phyloP scores from a whole-genome alignment of 495 filamentous ascomycete species.

The Penicillium verhagenii region DNA sequence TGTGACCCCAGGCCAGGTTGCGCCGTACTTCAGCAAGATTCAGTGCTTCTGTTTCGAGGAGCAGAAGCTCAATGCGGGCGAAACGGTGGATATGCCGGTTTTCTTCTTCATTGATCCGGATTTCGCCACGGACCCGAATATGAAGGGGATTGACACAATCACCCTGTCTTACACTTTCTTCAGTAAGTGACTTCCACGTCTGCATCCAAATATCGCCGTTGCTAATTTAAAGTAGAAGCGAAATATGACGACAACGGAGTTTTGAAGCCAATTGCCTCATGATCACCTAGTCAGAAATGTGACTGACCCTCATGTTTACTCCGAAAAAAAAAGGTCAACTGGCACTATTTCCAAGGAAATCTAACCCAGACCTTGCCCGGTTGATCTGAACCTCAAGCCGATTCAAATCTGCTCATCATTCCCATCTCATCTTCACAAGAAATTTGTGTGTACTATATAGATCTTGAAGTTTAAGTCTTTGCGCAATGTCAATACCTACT shows the following conservation, averaged over 20 bases:
- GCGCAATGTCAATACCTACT: background rate
- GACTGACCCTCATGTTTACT: background rate
- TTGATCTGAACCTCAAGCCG: background rate
- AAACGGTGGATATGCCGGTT: slow-evolving; percentile 99
- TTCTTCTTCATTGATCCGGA: slow-evolving; percentile 99
- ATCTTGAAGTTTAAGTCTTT: background rate
- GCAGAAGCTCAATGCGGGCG: slow-evolving; percentile 88
- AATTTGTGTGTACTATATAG: slow-evolving; percentile 20
- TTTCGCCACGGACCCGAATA: slow-evolving; percentile 84
- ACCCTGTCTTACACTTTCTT: slow-evolving; percentile 98
- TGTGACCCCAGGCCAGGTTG: slow-evolving; percentile 92
- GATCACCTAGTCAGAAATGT: background rate
- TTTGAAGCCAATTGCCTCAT: slow-evolving; percentile 41
- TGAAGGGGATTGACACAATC: slow-evolving; percentile 91
- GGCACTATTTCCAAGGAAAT: background rate
- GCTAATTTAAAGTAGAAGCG: slow-evolving; percentile 61
- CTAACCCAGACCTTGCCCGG: background rate
- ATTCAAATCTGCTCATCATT: background rate
- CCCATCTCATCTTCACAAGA: slow-evolving; percentile 20
- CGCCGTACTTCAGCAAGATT: slow-evolving; percentile 98
- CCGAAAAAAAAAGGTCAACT: background rate
- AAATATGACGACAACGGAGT: slow-evolving; percentile 84
- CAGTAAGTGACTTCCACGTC: slow-evolving; percentile 58
- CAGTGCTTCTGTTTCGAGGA: slow-evolving; percentile 99
- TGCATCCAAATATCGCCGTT: background rate